Evolutionary conservation across 441 rosid genomes (phyloP).

Genomic region (Cnidoscolus chayamansa): DNA sequence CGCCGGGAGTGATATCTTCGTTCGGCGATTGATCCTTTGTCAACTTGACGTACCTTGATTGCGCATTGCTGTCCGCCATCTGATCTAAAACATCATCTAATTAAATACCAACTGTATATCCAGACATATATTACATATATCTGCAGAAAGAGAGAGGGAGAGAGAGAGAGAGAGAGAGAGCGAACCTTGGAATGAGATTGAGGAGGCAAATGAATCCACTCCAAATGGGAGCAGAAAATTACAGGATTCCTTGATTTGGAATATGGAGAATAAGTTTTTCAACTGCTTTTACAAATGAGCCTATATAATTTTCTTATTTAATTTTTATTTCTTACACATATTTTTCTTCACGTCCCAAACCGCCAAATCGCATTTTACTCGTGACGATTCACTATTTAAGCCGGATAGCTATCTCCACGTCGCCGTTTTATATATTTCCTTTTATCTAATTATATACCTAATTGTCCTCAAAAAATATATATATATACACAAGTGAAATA

Average conservation of each 20-base stretch:
- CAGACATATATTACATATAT: no score
- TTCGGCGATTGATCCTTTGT: constrained; percentile 53
- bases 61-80: constrained; percentile 57
- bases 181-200: not conserved
- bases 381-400: not conserved
- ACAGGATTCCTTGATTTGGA: constrained; percentile 3
- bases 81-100: constrained; percentile 14
- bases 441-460: not conserved
- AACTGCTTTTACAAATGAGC: not conserved
- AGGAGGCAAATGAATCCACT: not conserved
- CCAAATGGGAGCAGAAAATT: not conserved
- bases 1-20: constrained; percentile 79
- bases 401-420: not conserved
- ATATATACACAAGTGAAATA: no score
- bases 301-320: no score
- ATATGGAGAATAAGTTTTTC: not conserved
- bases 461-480: no score
- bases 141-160: not conserved
- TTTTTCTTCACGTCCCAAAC: not conserved
- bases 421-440: not conserved
- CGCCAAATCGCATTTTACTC: constrained; percentile 1
- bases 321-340: no score
- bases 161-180: not conserved
- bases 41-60: constrained; percentile 62
- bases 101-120: no score